These are phyloP conservation scores for Tuber brumale DNA, from an alignment of 495 filamentous ascomycete genomes.

Conservation along the genomic window DNA sequence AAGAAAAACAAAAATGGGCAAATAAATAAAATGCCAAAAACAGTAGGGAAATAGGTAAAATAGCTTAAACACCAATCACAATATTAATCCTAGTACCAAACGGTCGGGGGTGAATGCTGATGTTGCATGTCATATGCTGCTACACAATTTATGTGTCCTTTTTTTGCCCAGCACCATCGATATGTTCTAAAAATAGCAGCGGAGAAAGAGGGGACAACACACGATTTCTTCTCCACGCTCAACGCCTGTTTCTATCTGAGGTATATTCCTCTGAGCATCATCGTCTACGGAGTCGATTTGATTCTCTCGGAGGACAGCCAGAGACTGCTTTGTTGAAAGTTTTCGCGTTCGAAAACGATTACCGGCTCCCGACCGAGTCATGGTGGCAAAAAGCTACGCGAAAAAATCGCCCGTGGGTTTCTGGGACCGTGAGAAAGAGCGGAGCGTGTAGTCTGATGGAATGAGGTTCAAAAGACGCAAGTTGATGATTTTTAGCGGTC, in stretches of 20 bases:
- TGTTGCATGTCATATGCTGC: constrained; percentile 27
- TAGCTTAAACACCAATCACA: neutral
- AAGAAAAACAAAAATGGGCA: constrained; percentile 40
- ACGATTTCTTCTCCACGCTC: constrained; percentile 96
- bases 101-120: constrained; percentile 44
- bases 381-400: constrained; percentile 41
- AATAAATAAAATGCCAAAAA: constrained; percentile 39
- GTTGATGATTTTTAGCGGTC: constrained; percentile 40
- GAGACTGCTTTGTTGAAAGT: constrained; percentile 76
- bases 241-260: constrained; percentile 90
- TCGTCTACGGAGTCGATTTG: constrained; percentile 75
- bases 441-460: constrained; percentile 32
- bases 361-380: constrained; percentile 42
- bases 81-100: constrained; percentile 44
- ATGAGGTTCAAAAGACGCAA: constrained; percentile 26
- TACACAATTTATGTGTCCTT: constrained; percentile 8
- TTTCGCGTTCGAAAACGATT: constrained; percentile 71
- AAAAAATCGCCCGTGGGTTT: constrained; percentile 39
- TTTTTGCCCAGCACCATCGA: constrained; percentile 26
- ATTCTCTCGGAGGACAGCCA: constrained; percentile 78
- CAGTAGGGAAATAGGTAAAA: neutral
- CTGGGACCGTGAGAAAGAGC: constrained; percentile 39
- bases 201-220: constrained; percentile 50
- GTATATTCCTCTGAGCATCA: constrained; percentile 57
- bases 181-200: constrained; percentile 41